Percentiles rank a stretch among this genome's conserved stretches.
phyloP scores from a whole-genome alignment of 1,284 basidiomycete species.

The Ceratorhiza oryzae-sativae region DNA sequence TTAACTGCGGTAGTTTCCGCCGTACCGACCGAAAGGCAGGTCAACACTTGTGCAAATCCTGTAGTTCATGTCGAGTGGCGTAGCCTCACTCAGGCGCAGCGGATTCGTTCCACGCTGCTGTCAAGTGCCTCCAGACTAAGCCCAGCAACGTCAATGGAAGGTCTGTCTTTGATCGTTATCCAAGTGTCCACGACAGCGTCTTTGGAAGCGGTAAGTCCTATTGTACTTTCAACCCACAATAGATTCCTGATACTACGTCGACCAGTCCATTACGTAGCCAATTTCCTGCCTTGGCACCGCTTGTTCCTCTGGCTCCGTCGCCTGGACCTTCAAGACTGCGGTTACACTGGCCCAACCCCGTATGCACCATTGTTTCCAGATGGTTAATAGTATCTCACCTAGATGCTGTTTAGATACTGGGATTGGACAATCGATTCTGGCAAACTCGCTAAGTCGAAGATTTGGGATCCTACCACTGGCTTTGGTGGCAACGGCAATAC shows the following conservation, averaged over 20 bases:
- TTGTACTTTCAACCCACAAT: not conserved
- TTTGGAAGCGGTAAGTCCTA: constrained; percentile 13
- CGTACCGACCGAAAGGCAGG: constrained; percentile 8
- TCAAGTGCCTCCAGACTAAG: too few relatives aligned
- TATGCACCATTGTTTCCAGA: not conserved
- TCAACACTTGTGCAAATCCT: constrained; percentile 5
- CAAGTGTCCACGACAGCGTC: constrained; percentile 29
- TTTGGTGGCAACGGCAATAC: constrained; percentile 37
- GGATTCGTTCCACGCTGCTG: too few relatives aligned
- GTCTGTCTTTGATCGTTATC: constrained; percentile 11
- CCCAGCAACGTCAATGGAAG: not conserved
- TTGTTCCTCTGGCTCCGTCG: constrained; percentile 28
- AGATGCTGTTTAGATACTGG: constrained; percentile 19
- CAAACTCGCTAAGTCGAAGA: constrained; percentile 21
- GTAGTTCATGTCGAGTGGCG: constrained; percentile 32
- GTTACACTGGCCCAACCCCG: constrained; percentile 33
- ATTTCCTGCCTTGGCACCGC: constrained; percentile 35
- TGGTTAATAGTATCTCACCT: not conserved
- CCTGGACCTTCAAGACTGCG: constrained; percentile 32
- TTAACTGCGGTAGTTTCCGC: constrained; percentile 8
- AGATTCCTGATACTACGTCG: not conserved
- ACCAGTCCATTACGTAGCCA: constrained; percentile 23
- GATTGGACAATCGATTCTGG: constrained; percentile 38
- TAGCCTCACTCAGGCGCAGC: constrained; percentile 21
- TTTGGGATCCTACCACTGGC: constrained; percentile 26